phyloP scores from a whole-genome alignment of 805 yeast genomes.

The Suhomyces prunicola region DNA sequence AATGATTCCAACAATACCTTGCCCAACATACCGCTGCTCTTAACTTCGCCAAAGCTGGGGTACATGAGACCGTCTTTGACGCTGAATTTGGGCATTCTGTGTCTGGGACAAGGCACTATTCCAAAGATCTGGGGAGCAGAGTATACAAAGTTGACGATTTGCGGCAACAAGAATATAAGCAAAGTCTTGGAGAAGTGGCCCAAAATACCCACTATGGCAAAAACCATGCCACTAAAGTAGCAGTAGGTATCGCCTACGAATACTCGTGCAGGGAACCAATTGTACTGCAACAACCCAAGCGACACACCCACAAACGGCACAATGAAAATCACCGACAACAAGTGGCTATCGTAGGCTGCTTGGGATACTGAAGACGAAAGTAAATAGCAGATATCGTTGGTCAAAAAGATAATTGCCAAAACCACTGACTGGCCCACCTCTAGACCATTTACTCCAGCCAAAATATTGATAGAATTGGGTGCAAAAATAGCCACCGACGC shows the following conservation, averaged over 20 bases:
- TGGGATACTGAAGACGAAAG: slow-evolving; percentile 37
- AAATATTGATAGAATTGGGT: slow-evolving; percentile 91
- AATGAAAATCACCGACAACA: slow-evolving; percentile 73
- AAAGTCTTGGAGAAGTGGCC: slow-evolving; percentile 96
- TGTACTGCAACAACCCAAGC: slow-evolving; percentile 67
- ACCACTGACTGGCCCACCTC: slow-evolving; percentile 95
- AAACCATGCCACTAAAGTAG: slow-evolving; percentile 97
- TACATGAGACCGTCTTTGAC: slow-evolving; percentile 66
- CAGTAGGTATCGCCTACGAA: slow-evolving; percentile 99
- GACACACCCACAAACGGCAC: slow-evolving; percentile 88
- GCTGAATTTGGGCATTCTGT: slow-evolving; percentile 80
- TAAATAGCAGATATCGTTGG: slow-evolving; percentile 75
- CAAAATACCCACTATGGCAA: slow-evolving; percentile 92
- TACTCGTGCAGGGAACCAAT: slow-evolving; percentile 88
- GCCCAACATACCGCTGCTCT: slow-evolving; percentile 23
- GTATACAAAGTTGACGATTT: slow-evolving; percentile 83
- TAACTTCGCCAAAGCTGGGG: slow-evolving; percentile 47
- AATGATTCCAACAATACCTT: slow-evolving; percentile 42
- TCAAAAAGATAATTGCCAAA: slow-evolving; percentile 62
- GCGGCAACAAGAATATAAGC: slow-evolving; percentile 82
- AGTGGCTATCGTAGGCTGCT: slow-evolving; percentile 74
- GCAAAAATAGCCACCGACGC: slow-evolving; percentile 87
- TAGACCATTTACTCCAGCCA: slow-evolving; percentile 95
- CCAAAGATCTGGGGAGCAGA: slow-evolving; percentile 90
- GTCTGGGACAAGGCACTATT: slow-evolving; percentile 91